A percentile compares a stretch with the other conserved stretches of the same genome.
These are phyloP conservation scores for Trapa incisa DNA, from an alignment of 345 rosid species.

Conservation along the genomic window DNA sequence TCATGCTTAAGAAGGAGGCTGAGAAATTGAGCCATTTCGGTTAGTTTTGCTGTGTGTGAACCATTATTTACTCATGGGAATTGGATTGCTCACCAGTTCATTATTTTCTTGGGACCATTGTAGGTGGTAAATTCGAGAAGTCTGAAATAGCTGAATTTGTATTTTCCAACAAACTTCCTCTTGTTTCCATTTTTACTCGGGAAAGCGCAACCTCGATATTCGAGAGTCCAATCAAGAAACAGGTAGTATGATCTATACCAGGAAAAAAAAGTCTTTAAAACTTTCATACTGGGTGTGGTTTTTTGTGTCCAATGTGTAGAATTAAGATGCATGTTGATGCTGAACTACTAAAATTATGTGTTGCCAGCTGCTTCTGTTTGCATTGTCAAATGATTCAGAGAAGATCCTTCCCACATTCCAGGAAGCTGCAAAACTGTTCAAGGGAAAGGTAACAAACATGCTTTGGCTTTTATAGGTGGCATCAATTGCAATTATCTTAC, in stretches of 20 bases:
- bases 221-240: slow-evolving; percentile 84
- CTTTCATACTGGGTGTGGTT: no score
- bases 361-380: slow-evolving; percentile 68
- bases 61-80: neutral
- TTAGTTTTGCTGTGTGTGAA: slow-evolving; percentile 21
- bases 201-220: slow-evolving; percentile 70
- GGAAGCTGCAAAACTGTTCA: slow-evolving; percentile 77
- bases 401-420: slow-evolving; percentile 49
- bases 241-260: slow-evolving; percentile 25
- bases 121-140: slow-evolving; percentile 83
- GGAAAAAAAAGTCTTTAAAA: no score
- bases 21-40: slow-evolving; percentile 77
- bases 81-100: neutral
- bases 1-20: slow-evolving; percentile 70
- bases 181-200: slow-evolving; percentile 71
- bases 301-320: no score
- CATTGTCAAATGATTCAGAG: slow-evolving; percentile 49
- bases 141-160: slow-evolving; percentile 56
- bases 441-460: slow-evolving; percentile 64
- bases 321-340: neutral
- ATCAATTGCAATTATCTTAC: no score
- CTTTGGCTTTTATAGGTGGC: neutral
- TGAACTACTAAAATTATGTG: slow-evolving; percentile 7
- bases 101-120: slow-evolving; percentile 6
- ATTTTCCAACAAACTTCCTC: slow-evolving; percentile 73